Base-by-base conservation (phyloP, 129 eudicot species). In the Silybum marianum region DNA sequence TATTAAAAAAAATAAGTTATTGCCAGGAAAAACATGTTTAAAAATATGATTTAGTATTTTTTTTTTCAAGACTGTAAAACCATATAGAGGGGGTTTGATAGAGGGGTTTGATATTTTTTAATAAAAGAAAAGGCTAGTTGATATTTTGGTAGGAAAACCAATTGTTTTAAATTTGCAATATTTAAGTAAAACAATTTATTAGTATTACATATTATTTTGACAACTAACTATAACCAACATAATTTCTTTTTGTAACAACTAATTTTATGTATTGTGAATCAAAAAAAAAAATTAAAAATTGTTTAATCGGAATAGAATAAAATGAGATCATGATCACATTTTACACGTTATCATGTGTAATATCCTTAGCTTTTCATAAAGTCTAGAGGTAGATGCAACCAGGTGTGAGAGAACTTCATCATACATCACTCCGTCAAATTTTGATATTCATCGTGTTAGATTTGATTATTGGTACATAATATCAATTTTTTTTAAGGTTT, bases 321-420 rank as follows among this genome's bases (percentile, higher is more conserved):
- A 23, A 13, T 8, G 22, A 39, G 12, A 39, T 78, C 23, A 39
- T 39, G 63, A 78, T 67, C 11, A 16, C 73, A 78, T 38, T 67
- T 78, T 67, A 14, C 74, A 78, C 26, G 46, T 39, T 38, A 48
- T 48, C 7, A 6, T 48, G 16, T 14, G 67, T 23, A 22, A 36
- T 66, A 77, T 77, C 38, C 80, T 63, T 63, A 63, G 72, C 38
- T 38, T 22, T 38, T 66, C 36, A 66, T 22, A 63, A 36, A 39
- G 73, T 21, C 39, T 7, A 65, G 23, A 23, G 63, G 18, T 46
- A 46, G 18, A 46, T 46, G 5, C 4, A 46, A 46, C 3, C 39
- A 5, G 39, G 7, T 34, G 39, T 34, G 7, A 34, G 39, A 34
- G 39, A 34, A 34, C 39, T 5, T 34, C 6, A 34, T 34, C 7